Conservation (phyloP, 495 filamentous ascomycete genomes). For the Parachaetomium inaequale region DNA sequence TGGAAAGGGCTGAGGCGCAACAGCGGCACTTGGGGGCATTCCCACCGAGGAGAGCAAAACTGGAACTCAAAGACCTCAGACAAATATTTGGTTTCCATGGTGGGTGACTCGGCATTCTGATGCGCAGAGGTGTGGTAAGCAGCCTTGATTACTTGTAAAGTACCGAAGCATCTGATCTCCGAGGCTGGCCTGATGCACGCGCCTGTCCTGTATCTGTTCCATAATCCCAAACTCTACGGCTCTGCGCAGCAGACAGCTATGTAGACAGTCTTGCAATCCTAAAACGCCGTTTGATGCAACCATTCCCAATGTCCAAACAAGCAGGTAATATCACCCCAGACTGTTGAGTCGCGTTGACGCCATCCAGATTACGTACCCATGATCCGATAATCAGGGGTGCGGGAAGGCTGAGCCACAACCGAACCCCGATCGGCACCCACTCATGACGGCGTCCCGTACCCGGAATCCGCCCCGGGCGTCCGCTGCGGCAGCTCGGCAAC, state of each 20-base stretch:
- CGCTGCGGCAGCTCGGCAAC: conserved; percentile 19
- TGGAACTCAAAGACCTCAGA: neutral
- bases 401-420: neutral
- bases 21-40: neutral
- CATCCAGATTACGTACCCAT: neutral
- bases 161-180: neutral
- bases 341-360: neutral
- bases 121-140: neutral
- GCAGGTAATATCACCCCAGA: neutral
- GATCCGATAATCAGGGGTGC: neutral
- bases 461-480: conserved; percentile 32
- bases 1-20: neutral
- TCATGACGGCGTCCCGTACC: conserved; percentile 28
- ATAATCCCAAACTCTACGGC: neutral
- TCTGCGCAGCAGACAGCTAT: neutral
- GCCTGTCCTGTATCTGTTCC: no score
- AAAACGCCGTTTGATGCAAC: neutral
- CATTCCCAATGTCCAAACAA: neutral
- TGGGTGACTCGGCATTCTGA: neutral
- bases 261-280: neutral
- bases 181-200: neutral
- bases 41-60: neutral
- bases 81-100: neutral
- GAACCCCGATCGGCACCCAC: neutral
- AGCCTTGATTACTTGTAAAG: neutral